Base-by-base conservation (phyloP, 176 grass and related monocot genomes). In the Carex scoparia region DNA sequence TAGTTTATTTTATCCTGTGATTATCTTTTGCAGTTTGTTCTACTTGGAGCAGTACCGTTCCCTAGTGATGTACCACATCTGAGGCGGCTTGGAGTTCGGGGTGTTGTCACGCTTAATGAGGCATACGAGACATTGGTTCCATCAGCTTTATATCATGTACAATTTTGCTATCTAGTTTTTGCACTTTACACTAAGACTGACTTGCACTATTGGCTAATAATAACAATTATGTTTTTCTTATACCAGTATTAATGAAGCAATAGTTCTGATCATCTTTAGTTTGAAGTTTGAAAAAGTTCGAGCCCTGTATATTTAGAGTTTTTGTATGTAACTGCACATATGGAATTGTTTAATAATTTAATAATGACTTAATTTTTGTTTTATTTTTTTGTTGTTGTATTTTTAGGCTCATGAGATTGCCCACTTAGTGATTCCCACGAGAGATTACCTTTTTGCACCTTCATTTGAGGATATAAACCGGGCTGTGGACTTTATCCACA, bases 31-130 rank as follows among this genome's bases (percentile, higher is more conserved):
- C 79, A 99, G 97, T 91, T 82, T 88, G 49, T 99, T 87, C 86
- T 99, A 71, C 90, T 96, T 0, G 97, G 97, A 2, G 93, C 97
- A n/a, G 93, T 99, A 84, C 97, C 97, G 9, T 99, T 99, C 81
- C 93, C 91, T 66, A 96, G 88, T 77, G 93, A 99, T 33, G 93
- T 99, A 78, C 93, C 90, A n/a, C 87, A 86, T 10, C 83, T 99
- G 61, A 88, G 86, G 84, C 79, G 85, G 58, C 93, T 99, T 69
- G 97, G 93, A 89, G 91, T 99, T 61, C 63, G 84, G 49, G 93
- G 91, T 54, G 97, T 99, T 11, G 92, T 99, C 32, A 99, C 93
- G 2, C 87, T 99, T 72, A 99, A 96, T 33, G 97, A 99, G 76
- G 85, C 93, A 48, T 99, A 99, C 46, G 97, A 99, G 69, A 99